Percentiles rank a stretch among this genome's conserved stretches.
Conservation (phyloP, 345 rosid genomes). For the Litchi chinensis region DNA sequence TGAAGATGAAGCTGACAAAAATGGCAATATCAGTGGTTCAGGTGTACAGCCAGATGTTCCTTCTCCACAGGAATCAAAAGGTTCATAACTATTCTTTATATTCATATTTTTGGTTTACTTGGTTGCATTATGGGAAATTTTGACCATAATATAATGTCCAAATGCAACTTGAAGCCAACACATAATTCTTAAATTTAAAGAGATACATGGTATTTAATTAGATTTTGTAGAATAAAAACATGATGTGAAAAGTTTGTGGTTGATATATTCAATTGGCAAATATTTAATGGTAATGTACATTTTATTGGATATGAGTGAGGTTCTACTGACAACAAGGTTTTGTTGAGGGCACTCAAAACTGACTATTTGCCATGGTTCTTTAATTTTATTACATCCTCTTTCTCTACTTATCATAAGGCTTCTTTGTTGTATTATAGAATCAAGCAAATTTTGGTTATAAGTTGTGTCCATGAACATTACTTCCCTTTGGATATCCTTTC, state of each 20-base stretch:
- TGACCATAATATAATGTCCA: not conserved
- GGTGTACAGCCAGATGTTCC: slow-evolving; percentile 34
- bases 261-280: not conserved
- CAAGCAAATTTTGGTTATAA: not conserved
- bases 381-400: not conserved
- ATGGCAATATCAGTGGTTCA: slow-evolving; percentile 41
- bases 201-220: slow-evolving; percentile 11
- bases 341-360: not conserved
- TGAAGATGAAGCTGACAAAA: slow-evolving; percentile 45
- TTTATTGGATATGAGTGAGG: not conserved
- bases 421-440: not conserved
- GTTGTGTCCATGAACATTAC: not conserved
- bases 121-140: slow-evolving; percentile 5
- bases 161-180: slow-evolving; percentile 3
- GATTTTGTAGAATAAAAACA: not conserved
- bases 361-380: not conserved
- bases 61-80: slow-evolving; percentile 35
- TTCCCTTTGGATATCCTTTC: not conserved
- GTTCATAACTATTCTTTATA: slow-evolving; percentile 22
- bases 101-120: not conserved
- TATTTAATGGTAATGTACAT: not conserved
- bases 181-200: not conserved
- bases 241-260: slow-evolving; percentile 1
- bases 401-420: not conserved
- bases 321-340: not conserved